Base-by-base conservation (phyloP, 352 stramenopile species). In the Thraustochytrium sp. region DNA sequence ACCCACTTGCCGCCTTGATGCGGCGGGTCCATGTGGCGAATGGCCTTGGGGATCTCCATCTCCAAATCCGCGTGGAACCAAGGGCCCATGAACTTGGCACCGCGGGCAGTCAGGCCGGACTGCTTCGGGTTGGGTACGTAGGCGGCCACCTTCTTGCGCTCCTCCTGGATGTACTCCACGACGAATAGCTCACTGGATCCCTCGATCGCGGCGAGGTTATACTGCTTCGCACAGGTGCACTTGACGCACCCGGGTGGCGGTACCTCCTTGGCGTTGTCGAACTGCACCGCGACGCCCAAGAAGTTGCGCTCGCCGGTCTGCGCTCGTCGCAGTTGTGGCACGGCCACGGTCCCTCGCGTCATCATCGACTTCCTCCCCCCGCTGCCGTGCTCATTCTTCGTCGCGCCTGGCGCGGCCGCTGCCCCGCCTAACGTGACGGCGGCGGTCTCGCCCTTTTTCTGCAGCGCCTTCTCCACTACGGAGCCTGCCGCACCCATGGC, bases 1-100 rank as follows among this genome's bases (percentile, higher is more conserved):
- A 72, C 40, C 68, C 68, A 80, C 37, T 80, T 53, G 18, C 21
- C 68, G 76, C 26, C 68, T 42, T 26, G n/a, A 40, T 80, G 37
- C 8, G 34, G 46, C 68, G 68, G 68, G 18, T 29, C 11, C 9
- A 61, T 18, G 48, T 61, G 31, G 18, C 68, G 68, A 46, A 80
- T 53, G 26, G 68, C 37, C 48, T 36, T 29, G 13, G 68, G 68
- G 3, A 62, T 62, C 42, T 62, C 65, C n/a, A n/a, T 62, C 23
- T 55, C 65, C n/a, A 62, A 36, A 2, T 80, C 68, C 31, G 53
- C 68, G 42, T 80, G 68, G 26, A 80, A 80, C 68, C 68, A 80
- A 5, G 68, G 68, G 3, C 68, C 68, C 31, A 61, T 63, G 34
- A 55, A 80, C 37, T 80, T 80, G 1, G 68, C 68, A 18, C 68